phyloP scores from a whole-genome alignment of 257 asterid species.

The Salvia miltiorrhiza region DNA sequence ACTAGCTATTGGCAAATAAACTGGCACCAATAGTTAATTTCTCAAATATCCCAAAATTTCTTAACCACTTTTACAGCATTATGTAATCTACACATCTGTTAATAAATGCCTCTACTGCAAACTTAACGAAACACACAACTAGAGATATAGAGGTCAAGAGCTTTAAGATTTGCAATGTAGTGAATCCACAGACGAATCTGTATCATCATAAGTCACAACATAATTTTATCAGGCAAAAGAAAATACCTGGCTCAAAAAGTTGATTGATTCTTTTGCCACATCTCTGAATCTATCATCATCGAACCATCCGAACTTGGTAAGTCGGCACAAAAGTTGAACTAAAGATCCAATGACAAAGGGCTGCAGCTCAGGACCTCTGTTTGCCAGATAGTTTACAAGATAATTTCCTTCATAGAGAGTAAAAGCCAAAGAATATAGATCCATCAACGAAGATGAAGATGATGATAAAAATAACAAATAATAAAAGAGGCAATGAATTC shows the following conservation, averaged over 20 bases:
- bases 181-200: slow-evolving; percentile 11
- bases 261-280: slow-evolving; percentile 79
- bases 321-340: slow-evolving; percentile 87
- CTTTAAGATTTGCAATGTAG: not conserved
- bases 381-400: slow-evolving; percentile 92
- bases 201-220: slow-evolving; percentile 18
- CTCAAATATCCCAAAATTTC: not conserved
- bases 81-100: not conserved
- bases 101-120: not conserved
- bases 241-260: slow-evolving; percentile 87
- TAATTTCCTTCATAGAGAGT: slow-evolving; percentile 87
- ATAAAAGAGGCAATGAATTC: slow-evolving; percentile 12
- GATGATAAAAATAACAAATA: not conserved
- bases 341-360: slow-evolving; percentile 85
- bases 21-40: not conserved
- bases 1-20: slow-evolving; percentile 7
- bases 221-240: not conserved
- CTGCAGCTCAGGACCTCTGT: slow-evolving; percentile 96
- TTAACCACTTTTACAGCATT: not conserved
- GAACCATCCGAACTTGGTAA: slow-evolving; percentile 97
- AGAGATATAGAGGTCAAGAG: slow-evolving; percentile 1
- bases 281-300: slow-evolving; percentile 94
- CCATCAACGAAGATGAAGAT: slow-evolving; percentile 2
- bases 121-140: not conserved
- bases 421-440: slow-evolving; percentile 36